phyloP scores from a whole-genome alignment of 2,329 filamentous ascomycete genomes.

The Cladosporium sp. region DNA sequence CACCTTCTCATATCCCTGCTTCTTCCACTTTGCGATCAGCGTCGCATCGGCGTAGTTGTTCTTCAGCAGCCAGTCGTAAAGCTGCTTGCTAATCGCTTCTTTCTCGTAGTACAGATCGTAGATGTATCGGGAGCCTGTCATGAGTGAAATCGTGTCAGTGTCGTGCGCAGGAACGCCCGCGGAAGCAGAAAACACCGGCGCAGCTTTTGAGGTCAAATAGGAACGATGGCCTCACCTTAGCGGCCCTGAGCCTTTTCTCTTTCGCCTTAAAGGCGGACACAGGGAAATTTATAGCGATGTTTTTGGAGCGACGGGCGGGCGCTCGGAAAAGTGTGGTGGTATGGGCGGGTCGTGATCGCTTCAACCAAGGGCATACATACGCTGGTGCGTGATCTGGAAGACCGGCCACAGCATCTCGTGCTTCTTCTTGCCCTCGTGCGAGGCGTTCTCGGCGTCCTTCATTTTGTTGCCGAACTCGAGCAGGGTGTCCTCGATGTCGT shows the following conservation, averaged over 20 bases:
- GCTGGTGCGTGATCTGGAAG: slow-evolving; percentile 93
- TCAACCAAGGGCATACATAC: slow-evolving; percentile 43
- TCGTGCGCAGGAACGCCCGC: slow-evolving; percentile 1
- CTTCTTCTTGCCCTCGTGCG: slow-evolving; percentile 72
- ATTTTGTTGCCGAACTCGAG: slow-evolving; percentile 85
- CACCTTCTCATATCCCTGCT: slow-evolving; percentile 97
- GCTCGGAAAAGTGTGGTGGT: too few relatives aligned
- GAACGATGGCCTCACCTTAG: slow-evolving; percentile 30
- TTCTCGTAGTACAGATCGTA: slow-evolving; percentile 98
- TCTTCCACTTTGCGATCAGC: slow-evolving; percentile 99
- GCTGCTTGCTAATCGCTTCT: slow-evolving; percentile 82
- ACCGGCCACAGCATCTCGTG: slow-evolving; percentile 95
- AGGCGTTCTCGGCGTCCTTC: slow-evolving; percentile 91
- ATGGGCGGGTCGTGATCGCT: neutral
- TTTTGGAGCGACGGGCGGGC: neutral
- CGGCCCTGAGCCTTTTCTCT: slow-evolving; percentile 16
- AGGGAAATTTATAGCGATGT: neutral
- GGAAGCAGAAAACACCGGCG: slow-evolving; percentile 6
- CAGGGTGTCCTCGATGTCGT: slow-evolving; percentile 81
- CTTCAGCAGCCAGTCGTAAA: slow-evolving; percentile 96
- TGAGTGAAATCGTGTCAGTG: neutral
- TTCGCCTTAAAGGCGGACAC: neutral
- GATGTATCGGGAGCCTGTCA: slow-evolving; percentile 75
- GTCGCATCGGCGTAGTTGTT: slow-evolving; percentile 93
- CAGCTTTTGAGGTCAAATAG: slow-evolving; percentile 22